phyloP scores from a whole-genome alignment of 2,329 filamentous ascomycete genomes.

The Aspergillus sp. region DNA sequence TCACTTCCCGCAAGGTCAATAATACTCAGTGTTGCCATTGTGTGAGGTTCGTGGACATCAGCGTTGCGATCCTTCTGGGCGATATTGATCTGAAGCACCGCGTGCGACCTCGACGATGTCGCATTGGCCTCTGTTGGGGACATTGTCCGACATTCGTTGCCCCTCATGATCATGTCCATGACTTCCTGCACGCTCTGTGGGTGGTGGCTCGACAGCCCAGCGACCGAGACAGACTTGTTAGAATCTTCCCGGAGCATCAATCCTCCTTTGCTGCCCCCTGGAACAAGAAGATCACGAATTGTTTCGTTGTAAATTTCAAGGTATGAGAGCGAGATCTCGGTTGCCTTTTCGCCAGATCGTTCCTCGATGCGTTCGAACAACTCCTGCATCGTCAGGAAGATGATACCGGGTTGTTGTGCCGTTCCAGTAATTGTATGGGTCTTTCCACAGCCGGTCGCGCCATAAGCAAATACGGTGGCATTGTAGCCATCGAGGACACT shows the following conservation, averaged over 20 bases:
- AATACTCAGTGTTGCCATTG: slow-evolving; percentile 96
- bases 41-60: slow-evolving; percentile 87
- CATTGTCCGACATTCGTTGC: slow-evolving; percentile 92
- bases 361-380: slow-evolving; percentile 95
- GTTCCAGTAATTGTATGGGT: slow-evolving; percentile 97
- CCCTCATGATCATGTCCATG: slow-evolving; percentile 98
- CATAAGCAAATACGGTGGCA: slow-evolving; percentile 97
- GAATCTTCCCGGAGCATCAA: slow-evolving; percentile 93
- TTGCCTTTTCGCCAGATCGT: slow-evolving; percentile 77
- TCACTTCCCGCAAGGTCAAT: slow-evolving; percentile 97
- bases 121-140: slow-evolving; percentile 97
- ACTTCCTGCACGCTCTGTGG: slow-evolving; percentile 91
- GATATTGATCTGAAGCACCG: slow-evolving; percentile 94
- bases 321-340: slow-evolving; percentile 89
- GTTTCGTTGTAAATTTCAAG: slow-evolving; percentile 99
- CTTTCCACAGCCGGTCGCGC: slow-evolving; percentile 96
- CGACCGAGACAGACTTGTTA: slow-evolving; percentile 86
- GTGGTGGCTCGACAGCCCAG: slow-evolving; percentile 85
- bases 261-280: slow-evolving; percentile 75
- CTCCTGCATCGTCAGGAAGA: slow-evolving; percentile 98
- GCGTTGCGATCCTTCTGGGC: slow-evolving; percentile 93
- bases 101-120: slow-evolving; percentile 94
- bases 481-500: slow-evolving; percentile 97
- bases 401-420: slow-evolving; percentile 88
- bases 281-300: slow-evolving; percentile 90